phyloP scores from a whole-genome alignment of 2,329 filamentous ascomycete genomes.

The Fusarium decemcellulare region DNA sequence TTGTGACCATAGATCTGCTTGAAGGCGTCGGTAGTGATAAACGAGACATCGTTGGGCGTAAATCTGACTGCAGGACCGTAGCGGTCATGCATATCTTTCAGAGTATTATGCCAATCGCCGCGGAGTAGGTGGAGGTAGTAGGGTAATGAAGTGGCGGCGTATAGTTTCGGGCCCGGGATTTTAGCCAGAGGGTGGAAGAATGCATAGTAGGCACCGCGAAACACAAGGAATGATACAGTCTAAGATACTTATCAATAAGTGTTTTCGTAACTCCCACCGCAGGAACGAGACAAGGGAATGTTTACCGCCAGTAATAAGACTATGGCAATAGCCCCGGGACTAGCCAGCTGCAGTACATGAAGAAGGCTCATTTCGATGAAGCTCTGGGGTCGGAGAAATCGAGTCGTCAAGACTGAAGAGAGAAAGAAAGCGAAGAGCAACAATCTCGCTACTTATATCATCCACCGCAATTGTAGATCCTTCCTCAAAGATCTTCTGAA shows the following conservation, averaged over 20 bases:
- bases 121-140: neutral
- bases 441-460: neutral
- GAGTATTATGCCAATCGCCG: neutral
- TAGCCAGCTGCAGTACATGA: neutral
- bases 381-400: neutral
- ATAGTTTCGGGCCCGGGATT: neutral
- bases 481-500: neutral
- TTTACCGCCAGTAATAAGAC: neutral
- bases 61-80: neutral
- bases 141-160: neutral
- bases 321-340: neutral
- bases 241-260: neutral
- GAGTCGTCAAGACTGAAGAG: neutral
- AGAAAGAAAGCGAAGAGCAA: neutral
- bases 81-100: neutral
- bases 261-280: neutral
- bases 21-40: neutral
- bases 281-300: too few relatives aligned
- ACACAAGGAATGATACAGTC: neutral
- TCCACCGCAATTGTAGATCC: neutral
- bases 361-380: neutral
- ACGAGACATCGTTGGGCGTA: neutral
- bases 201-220: neutral
- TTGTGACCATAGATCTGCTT: slow-evolving; percentile 7
- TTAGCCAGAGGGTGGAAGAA: neutral